Conservation (phyloP, 495 filamentous ascomycete species). For the Cryomyces minteri region DNA sequence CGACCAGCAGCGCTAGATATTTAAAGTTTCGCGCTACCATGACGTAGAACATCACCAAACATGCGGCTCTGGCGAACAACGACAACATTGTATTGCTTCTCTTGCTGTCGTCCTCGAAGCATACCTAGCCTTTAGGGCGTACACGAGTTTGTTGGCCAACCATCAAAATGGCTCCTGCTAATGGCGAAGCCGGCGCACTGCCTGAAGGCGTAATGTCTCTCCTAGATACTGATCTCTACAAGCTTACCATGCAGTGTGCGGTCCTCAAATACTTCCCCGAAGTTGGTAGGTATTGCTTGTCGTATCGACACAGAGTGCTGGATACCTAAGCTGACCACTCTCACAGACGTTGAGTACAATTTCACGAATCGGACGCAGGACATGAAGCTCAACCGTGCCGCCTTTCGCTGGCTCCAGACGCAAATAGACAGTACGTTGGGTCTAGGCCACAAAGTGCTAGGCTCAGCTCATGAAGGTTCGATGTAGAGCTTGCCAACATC, state of each 20-base stretch:
- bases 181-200: constrained; percentile 1
- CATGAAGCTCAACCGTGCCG: constrained; percentile 70
- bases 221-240: constrained; percentile 94
- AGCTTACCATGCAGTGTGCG: constrained; percentile 97
- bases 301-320: not conserved
- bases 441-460: not conserved
- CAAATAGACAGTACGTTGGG: constrained; percentile 52
- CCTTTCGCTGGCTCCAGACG: constrained; percentile 66
- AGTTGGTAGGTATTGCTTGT: constrained; percentile 33
- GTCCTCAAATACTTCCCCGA: constrained; percentile 78
- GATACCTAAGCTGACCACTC: not conserved
- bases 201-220: constrained; percentile 74
- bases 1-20: no score
- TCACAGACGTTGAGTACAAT: constrained; percentile 57
- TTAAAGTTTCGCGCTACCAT: no score
- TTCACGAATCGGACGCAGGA: constrained; percentile 92
- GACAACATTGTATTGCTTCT: no score
- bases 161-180: not conserved
- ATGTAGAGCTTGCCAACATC: constrained; percentile 57
- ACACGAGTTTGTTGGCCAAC: no score
- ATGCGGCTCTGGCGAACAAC: no score
- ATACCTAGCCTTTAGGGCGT: no score
- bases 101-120: no score
- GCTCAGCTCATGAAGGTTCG: not conserved
- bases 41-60: no score